Evolutionary conservation across 345 rosid species (phyloP).

Genomic region (Citrus hindsii): DNA sequence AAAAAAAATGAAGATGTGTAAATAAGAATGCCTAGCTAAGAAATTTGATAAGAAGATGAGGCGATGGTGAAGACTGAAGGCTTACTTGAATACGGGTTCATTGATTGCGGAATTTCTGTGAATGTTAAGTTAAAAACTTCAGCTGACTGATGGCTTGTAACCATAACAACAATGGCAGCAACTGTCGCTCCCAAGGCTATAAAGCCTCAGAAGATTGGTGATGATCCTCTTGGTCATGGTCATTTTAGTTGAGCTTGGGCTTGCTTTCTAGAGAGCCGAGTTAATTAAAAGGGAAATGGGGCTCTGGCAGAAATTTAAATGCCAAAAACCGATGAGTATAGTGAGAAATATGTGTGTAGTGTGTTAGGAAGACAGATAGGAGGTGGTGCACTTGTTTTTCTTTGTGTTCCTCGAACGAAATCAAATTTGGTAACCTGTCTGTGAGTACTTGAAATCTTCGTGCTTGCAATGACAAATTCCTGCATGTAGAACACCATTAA

Average conservation of each 20-base stretch:
- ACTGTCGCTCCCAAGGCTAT: constrained; percentile 37
- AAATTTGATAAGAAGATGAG: not conserved
- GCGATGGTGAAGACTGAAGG: not conserved
- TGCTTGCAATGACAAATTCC: not conserved
- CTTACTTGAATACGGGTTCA: constrained; percentile 51
- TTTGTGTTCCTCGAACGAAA: not conserved
- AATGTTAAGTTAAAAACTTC: constrained; percentile 51
- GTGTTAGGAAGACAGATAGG: constrained; percentile 20
- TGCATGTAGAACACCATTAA: not conserved
- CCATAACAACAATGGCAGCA: constrained; percentile 41
- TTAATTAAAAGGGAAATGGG: constrained; percentile 1
- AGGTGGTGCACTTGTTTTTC: constrained; percentile 19
- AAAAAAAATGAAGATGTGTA: not conserved
- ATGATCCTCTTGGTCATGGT: constrained; percentile 15
- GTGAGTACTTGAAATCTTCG: not conserved
- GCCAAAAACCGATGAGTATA: too few species aligned
- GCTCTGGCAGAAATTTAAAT: not conserved
- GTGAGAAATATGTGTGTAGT: not conserved
- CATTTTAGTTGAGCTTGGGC: constrained; percentile 6
- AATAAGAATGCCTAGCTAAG: not conserved
- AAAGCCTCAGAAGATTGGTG: constrained; percentile 33
- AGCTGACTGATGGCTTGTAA: constrained; percentile 41
- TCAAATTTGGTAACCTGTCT: constrained; percentile 8
- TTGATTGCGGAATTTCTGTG: constrained; percentile 45
- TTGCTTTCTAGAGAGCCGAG: not conserved